Percentiles rank a stretch among this genome's conserved stretches.
phyloP scores from a whole-genome alignment of 306 rosid species.

The Prunus mira region DNA sequence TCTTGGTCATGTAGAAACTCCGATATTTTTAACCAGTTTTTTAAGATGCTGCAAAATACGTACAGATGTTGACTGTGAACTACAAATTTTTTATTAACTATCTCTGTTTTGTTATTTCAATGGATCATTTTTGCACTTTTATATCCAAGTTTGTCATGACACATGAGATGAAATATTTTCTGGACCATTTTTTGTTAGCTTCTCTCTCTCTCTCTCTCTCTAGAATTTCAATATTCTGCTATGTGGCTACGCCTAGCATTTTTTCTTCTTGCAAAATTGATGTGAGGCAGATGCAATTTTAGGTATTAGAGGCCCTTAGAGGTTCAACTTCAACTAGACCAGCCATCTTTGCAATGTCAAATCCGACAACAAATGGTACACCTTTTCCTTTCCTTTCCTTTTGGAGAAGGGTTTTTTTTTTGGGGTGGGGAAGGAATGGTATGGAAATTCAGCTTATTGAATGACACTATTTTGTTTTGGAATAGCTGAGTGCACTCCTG shows the following conservation, averaged over 20 bases:
- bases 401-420: too few relatives aligned
- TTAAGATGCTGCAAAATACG: neutral
- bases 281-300: slow-evolving; percentile 22
- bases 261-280: slow-evolving; percentile 19
- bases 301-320: slow-evolving; percentile 94
- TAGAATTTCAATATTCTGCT: slow-evolving; percentile 1
- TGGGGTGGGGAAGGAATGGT: neutral
- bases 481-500: slow-evolving; percentile 96
- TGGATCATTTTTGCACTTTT: neutral
- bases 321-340: slow-evolving; percentile 96
- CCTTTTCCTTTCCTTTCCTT: neutral
- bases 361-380: slow-evolving; percentile 91
- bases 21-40: neutral
- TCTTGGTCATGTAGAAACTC: neutral
- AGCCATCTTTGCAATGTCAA: slow-evolving; percentile 98
- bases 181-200: neutral
- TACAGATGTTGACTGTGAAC: neutral
- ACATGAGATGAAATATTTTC: neutral
- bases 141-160: neutral
- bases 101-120: neutral
- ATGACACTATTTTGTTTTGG: slow-evolving; percentile 11
- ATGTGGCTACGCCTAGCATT: neutral
- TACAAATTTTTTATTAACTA: neutral
- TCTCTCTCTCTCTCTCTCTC: neutral
- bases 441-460: slow-evolving; percentile 16